Evolutionary conservation across 495 filamentous ascomycete genomes (phyloP).

Genomic region (Monascus purpureus): DNA sequence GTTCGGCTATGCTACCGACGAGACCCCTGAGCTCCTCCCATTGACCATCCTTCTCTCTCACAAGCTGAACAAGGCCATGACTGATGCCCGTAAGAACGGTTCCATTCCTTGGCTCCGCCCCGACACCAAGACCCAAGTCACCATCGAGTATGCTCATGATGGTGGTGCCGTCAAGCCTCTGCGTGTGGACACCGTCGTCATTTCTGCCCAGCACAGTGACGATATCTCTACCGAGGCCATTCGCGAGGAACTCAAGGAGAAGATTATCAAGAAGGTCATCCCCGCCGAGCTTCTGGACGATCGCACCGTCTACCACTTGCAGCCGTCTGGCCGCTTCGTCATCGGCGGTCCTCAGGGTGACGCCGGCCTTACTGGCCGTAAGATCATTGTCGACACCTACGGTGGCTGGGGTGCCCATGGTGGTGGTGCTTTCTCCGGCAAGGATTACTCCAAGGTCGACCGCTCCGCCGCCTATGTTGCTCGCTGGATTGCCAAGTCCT

Average conservation of each 20-base stretch:
- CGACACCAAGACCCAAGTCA: constrained; percentile 99
- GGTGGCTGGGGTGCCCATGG: constrained; percentile 99
- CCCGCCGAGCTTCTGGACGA: constrained; percentile 86
- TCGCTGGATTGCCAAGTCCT: constrained; percentile 97
- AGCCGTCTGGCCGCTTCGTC: constrained; percentile 97
- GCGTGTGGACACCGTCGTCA: constrained; percentile 91
- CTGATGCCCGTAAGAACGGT: constrained; percentile 70
- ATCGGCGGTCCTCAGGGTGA: constrained; percentile 99
- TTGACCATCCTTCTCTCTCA: constrained; percentile 86
- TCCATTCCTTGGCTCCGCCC: constrained; percentile 86
- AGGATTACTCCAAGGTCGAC: constrained; percentile 99
- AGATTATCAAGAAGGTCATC: constrained; percentile 92
- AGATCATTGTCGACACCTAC: constrained; percentile 99
- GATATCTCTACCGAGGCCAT: constrained; percentile 86
- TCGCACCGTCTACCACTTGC: constrained; percentile 87
- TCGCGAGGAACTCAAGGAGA: constrained; percentile 89
- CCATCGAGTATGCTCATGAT: constrained; percentile 95
- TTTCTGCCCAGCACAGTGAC: constrained; percentile 85
- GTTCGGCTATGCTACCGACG: constrained; percentile 99
- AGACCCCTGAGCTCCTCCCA: constrained; percentile 94
- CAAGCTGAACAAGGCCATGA: constrained; percentile 91
- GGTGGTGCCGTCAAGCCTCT: constrained; percentile 83
- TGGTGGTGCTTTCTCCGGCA: constrained; percentile 99
- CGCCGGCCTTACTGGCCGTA: constrained; percentile 94
- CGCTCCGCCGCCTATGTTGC: constrained; percentile 94